Evolutionary conservation across 352 stramenopile species (phyloP), one percentile per base, ranked within the genome.

Genomic region (Pythium dissotocum): DNA sequence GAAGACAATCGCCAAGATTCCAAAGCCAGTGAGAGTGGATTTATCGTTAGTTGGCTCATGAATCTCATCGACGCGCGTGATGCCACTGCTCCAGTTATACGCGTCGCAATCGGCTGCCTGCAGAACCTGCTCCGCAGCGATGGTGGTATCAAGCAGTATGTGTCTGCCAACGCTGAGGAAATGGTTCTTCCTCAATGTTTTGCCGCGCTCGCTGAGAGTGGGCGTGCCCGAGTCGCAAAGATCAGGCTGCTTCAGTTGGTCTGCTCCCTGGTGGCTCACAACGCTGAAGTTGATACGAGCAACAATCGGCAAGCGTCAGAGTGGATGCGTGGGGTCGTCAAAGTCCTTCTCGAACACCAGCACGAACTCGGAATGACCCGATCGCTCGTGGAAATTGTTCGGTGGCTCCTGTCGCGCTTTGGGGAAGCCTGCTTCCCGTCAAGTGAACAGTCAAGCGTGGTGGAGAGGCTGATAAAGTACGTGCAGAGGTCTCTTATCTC

Each of bases 381-480:
- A 36, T 33, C n/a, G 10, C 36, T 61, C 9, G 55, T 61, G 55
- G 5, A n/a, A 13, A 61, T 61, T 18, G 10, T 61, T 5, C 35
- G 36, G 2, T 61, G 55, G 55, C 33, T 61, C 18, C 10, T 61
- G 6, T 33, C 35, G 2, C 48, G 16, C 2, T 61, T 38, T 13
- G 10, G 7, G 8, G 35, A 35, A 5, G n/a, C 8, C 1, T 48
- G 55, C 55, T 61, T 32, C 9, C 8, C n/a, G 10, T 36, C 26
- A 13, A n/a, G 12, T 56, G 26, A 36, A 26, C 2, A 56, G 2
- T 36, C 49, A 13, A 56, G 9, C 21, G 28, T 7, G 49, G 49
- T 30, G 24, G 49, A 33, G 13, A 5, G 36, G 49, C 24, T 56
- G 49, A 8, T 56, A 5, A 56, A 21, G 9, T 21, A 36, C 9